Base-by-base conservation (phyloP, 1,139 yeast species). In the Candida labiduridarum region DNA sequence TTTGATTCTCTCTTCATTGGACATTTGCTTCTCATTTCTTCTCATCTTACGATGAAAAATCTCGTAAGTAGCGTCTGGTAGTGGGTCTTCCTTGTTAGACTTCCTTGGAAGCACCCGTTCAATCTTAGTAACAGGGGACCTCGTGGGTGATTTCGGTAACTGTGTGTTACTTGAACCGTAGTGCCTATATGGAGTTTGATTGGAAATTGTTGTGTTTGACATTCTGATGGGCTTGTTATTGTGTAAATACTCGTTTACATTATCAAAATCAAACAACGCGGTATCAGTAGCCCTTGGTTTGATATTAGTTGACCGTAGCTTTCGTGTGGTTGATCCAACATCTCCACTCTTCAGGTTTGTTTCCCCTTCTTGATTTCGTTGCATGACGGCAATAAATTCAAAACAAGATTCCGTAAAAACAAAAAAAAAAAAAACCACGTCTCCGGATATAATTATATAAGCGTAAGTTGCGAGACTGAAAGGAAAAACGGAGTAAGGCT, bases 11-110 rank as follows among this genome's bases (percentile, higher is more conserved):
- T 88, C 96, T 19, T 78, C 72, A 53, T 79, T 79, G 35, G 81
- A 75, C 81, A 85, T 82, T 39, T 81, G 74, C 49, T 77, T 77
- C 61, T 88, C 96, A 52, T 84, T 87, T 49, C 83, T 81, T 53
- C 79, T 81, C 88, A 86, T 84, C 43, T 78, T 72, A 42, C 78
- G 74, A 62, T 87, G 92, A 58, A 83, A 85, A 0, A 70, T 58
- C 1, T 62, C 62, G 59, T 76, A 87, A 1, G 68, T 43, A 0
- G 66, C 68, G 52, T 84, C 87, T 0, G 65, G 56, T 15, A 87
- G 66, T 0, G 72, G 71, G 55, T 84, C 87, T 41, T 56, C 9
- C 29, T 43, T 64, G 10, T 66, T 50, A 3, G 46, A 39, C 45
- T 59, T 58, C 44, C 71, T 47, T 4, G 71, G 69, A 45, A 60